A percentile compares a stretch with the other conserved stretches of the same genome.
phyloP scores from a whole-genome alignment of 306 rosid species.

The Lathyrus oleraceus region DNA sequence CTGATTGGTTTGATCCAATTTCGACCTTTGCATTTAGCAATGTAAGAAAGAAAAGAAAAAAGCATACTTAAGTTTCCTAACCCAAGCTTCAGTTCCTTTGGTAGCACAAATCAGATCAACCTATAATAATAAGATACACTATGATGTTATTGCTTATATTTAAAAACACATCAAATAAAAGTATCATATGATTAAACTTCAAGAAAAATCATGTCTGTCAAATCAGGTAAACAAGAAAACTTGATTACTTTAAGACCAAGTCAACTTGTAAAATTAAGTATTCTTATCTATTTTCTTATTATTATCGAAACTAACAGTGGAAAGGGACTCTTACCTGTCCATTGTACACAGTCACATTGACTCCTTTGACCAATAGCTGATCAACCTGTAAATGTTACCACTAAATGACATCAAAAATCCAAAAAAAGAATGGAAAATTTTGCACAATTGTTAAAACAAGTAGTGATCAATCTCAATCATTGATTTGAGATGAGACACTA shows the following conservation, averaged over 20 bases:
- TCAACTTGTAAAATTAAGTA: slow-evolving; percentile 10
- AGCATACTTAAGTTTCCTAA: slow-evolving; percentile 71
- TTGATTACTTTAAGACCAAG: not conserved
- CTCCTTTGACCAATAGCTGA: slow-evolving; percentile 74
- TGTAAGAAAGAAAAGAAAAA: not conserved
- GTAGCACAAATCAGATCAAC: slow-evolving; percentile 88
- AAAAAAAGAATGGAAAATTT: not conserved
- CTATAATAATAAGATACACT: slow-evolving; percentile 45
- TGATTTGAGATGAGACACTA: too few relatives aligned
- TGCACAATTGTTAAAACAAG: not conserved
- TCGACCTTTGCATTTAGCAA: too few relatives aligned
- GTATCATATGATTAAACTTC: not conserved
- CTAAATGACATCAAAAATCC: slow-evolving; percentile 7
- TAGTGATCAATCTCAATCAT: not conserved
- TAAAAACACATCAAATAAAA: not conserved
- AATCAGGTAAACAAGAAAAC: slow-evolving; percentile 28
- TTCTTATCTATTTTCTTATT: slow-evolving; percentile 8
- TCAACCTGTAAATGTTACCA: slow-evolving; percentile 58
- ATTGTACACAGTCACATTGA: slow-evolving; percentile 79
- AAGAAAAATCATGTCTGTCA: slow-evolving; percentile 2
- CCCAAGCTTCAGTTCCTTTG: slow-evolving; percentile 88
- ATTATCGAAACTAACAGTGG: slow-evolving; percentile 8
- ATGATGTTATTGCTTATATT: slow-evolving; percentile 7
- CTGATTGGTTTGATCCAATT: too few relatives aligned
- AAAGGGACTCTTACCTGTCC: slow-evolving; percentile 68